phyloP scores from a whole-genome alignment of 371 early-diverging fungal species.

The Mucor racemosus region DNA sequence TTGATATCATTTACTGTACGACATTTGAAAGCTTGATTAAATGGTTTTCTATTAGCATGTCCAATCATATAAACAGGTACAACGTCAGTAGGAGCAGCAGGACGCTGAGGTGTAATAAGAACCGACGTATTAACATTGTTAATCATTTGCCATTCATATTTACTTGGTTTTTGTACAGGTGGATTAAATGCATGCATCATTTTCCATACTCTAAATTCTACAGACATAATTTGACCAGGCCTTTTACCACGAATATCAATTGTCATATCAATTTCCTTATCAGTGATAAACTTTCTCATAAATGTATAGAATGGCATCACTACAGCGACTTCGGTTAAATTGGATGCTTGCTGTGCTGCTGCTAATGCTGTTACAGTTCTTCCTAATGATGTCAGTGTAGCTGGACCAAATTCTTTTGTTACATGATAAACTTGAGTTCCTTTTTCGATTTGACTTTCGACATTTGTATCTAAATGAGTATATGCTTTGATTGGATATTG shows the following conservation, averaged over 20 bases:
- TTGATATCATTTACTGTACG: conserved; percentile 54
- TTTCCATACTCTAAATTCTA: conserved; percentile 56
- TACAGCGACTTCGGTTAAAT: conserved; percentile 53
- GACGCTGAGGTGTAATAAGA: conserved; percentile 23
- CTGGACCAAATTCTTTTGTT: conserved; percentile 69
- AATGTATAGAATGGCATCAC: conserved; percentile 68
- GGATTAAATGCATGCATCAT: conserved; percentile 48
- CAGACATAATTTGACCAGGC: conserved; percentile 35
- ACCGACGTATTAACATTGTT: conserved; percentile 35
- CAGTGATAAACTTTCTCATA: conserved; percentile 41
- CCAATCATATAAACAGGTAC: conserved; percentile 68
- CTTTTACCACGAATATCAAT: conserved; percentile 59
- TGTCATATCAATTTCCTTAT: conserved; percentile 40
- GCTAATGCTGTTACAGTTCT: conserved; percentile 68
- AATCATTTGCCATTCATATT: conserved; percentile 31
- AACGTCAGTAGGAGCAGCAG: conserved; percentile 18
- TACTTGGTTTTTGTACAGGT: conserved; percentile 31
- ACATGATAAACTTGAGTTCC: conserved; percentile 65
- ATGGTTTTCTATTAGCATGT: conserved; percentile 59
- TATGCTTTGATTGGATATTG: conserved; percentile 59
- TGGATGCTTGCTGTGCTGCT: conserved; percentile 59
- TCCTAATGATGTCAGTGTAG: conserved; percentile 63
- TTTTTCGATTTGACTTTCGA: conserved; percentile 35
- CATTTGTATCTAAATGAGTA: conserved; percentile 51
- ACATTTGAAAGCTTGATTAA: conserved; percentile 60